Conservation (phyloP, 116 monocot species). For the Thalassia testudinum region DNA sequence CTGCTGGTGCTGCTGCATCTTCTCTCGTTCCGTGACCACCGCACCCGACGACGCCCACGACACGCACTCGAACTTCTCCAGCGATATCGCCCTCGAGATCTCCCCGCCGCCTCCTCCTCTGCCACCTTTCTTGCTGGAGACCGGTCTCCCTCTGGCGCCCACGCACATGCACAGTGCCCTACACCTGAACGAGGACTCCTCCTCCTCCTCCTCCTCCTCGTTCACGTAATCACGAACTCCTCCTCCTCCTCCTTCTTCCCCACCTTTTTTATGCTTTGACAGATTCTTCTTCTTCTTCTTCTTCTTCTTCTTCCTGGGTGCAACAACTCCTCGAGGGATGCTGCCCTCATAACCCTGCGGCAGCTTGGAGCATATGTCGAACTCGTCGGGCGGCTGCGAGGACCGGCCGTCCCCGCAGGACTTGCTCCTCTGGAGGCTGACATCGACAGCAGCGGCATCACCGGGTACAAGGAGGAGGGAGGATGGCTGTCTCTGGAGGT, state of each 20-base stretch:
- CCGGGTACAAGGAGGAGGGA: too few species aligned
- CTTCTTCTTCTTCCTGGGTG: too few species aligned
- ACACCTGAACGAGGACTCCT: constrained; percentile 22
- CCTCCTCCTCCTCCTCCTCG: too few species aligned
- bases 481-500: too few species aligned
- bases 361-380: constrained; percentile 10
- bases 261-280: too few species aligned
- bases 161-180: constrained; percentile 27
- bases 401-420: constrained; percentile 24
- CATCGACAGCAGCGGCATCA: background rate
- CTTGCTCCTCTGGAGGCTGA: constrained; percentile 17
- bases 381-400: constrained; percentile 17
- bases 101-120: background rate
- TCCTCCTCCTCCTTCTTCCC: too few species aligned
- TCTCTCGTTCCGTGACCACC: constrained; percentile 3
- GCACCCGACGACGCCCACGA: constrained; percentile 18
- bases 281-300: too few species aligned
- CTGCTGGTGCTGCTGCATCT: background rate
- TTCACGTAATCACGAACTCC: background rate
- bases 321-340: too few species aligned
- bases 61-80: constrained; percentile 42
- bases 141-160: constrained; percentile 27
- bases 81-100: constrained; percentile 17
- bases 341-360: too few species aligned
- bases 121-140: too few species aligned